Base-by-base conservation (phyloP, 192 early-diverging fungal genomes). In the Lobosporangium transversale region DNA sequence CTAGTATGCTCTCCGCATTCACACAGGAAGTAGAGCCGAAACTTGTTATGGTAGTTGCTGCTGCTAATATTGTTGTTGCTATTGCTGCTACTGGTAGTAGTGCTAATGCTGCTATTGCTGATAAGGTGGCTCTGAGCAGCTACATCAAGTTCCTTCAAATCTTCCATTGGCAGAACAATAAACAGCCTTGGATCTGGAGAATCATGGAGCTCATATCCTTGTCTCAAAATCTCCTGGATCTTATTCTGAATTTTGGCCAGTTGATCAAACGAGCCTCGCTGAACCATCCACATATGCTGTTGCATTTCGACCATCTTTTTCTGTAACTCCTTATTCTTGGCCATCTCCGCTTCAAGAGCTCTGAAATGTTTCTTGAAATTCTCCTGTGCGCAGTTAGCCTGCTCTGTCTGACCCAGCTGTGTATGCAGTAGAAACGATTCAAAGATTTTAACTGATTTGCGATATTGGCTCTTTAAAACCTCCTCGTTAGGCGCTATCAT, bases 1-100 rank as follows among this genome's bases (percentile, higher is more conserved):
- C 15, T n/a, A 15, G 60, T 62, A 40, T 62, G 49, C 32, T 65
- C 62, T 1, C 62, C 62, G 40, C 62, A 65, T 52, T 65, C 62
- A 18, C 62, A 65, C 36, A 65, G n/a, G 27, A 53, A 65, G 20
- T 47, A 54, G n/a, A 65, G 27, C 27, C 51, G 50, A 20, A 44
- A 65, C 14, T 54, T 42, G 40, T 54, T 45, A 20, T 42, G 26
- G 7, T 40, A 14, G 8, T 40, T 14, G 7, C 37, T 14, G 37
- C 37, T 14, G 37, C 14, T 40, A 10, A 10, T 7, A 40, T 14
- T 7, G 37, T 14, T 14, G 37, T 40, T 40, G 37, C 37, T 14
- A 40, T 40, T 40, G 37, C 37, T 7, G 37, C 14, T 14, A 40
- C 37, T 40, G 37, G 37, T 7, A n/a, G n/a, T n/a, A n/a, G n/a